These are phyloP conservation scores for Rhexocercosporidium sp. DNA, from an alignment of 2,329 filamentous ascomycete genomes.

Conservation along the genomic window DNA sequence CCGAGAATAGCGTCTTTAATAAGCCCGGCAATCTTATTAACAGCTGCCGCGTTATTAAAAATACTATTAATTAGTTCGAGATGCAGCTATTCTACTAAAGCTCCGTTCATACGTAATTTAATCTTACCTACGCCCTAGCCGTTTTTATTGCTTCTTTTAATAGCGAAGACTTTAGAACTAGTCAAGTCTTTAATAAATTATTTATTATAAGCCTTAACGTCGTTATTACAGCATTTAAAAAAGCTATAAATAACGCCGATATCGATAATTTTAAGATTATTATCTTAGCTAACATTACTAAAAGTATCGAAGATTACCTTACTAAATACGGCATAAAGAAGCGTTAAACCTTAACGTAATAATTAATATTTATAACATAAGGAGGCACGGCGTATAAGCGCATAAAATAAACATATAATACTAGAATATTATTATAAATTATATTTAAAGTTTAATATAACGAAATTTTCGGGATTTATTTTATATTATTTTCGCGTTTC, in stretches of 20 bases:
- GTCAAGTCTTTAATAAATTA: constrained; percentile 55
- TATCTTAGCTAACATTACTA: constrained; percentile 56
- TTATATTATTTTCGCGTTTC: neutral
- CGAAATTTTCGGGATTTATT: neutral
- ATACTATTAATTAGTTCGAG: constrained; percentile 50
- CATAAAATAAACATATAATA: neutral
- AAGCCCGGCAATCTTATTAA: constrained; percentile 39
- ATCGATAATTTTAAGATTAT: constrained; percentile 50
- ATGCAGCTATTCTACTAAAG: constrained; percentile 61
- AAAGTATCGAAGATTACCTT: constrained; percentile 59
- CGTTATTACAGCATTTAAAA: constrained; percentile 52
- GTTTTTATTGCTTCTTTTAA: constrained; percentile 58
- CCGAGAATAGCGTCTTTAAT: constrained; percentile 55
- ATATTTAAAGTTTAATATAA: neutral
- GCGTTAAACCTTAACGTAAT: constrained; percentile 10
- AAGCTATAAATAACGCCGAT: constrained; percentile 52
- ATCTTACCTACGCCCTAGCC: constrained; percentile 57
- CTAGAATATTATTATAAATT: neutral
- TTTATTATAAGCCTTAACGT: constrained; percentile 53
- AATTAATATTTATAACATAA: neutral
- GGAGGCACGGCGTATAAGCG: neutral
- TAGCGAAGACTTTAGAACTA: constrained; percentile 57
- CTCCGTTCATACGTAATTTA: constrained; percentile 60
- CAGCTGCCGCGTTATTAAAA: constrained; percentile 47
- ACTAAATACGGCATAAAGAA: constrained; percentile 47